Base-by-base conservation (phyloP, 768 basidiomycete genomes). In the Lentinus brumalis region DNA sequence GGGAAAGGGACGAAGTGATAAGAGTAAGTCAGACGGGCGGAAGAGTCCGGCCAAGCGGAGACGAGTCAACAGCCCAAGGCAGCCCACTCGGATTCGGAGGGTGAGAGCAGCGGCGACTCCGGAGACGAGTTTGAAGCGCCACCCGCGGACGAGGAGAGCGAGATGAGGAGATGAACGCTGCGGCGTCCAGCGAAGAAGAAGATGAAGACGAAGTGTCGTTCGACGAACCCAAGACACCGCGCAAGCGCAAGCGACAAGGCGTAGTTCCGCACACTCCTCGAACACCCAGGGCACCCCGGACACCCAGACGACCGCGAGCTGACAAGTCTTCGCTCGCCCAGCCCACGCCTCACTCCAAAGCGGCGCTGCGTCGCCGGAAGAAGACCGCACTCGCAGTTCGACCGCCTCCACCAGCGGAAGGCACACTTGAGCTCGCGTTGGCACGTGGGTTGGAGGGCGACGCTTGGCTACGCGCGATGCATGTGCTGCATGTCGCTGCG, bases 401-500 rank as follows among this genome's bases (percentile, higher is more conserved):
- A 53, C 69, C 79, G 65, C 74, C 74, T 46, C 67, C 74, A 15
- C 74, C 60, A 3, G 60, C 74, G 2, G 75, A 76, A 54, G 62
- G 71, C 16, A 70, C 73, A 18, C 73, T 71, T 62, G 75, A 76
- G 51, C 71, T 62, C 79, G 54, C 18, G 47, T 46, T 70, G 78
- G 59, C 50, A 26, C 55, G 47, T 18, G 38, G 42, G 56, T 52
- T 60, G 12, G 53, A 63, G 44, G 42, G 32, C 41, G 90, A 96
- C 68, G 87, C 93, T 2, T 96, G 91, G 86, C 73, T 94, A 56
- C 82, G 94, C 9, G 89, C 93, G 5, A 91, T 96, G 87, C 88
- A 94, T 70, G 84, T 93, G 12, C 73, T 98, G 50, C 97, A 98
- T 71, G 97, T 98, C 14, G 93, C 92, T 1, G 91, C 92, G 53